phyloP scores from a whole-genome alignment of 805 yeast genomes.

The Saturnispora serradocipensis region DNA sequence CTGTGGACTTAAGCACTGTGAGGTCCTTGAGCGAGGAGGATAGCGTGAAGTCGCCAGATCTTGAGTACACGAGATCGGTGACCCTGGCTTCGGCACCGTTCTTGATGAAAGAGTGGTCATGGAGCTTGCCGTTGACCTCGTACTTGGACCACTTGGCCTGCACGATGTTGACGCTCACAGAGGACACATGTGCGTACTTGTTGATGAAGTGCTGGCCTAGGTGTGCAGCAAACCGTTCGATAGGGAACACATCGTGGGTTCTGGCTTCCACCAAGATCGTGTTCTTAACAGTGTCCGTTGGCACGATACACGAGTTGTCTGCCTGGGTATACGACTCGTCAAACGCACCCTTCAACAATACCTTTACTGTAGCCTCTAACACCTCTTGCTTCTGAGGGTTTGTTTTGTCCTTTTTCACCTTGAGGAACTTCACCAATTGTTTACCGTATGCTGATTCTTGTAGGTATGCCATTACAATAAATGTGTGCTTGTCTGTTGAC shows the following conservation, averaged over 20 bases:
- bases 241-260: constrained; percentile 78
- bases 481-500: background rate
- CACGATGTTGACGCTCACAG: constrained; percentile 53
- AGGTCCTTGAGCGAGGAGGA: constrained; percentile 68
- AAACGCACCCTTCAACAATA: constrained; percentile 68
- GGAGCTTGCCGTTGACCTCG: constrained; percentile 65
- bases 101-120: constrained; percentile 77
- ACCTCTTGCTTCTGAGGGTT: constrained; percentile 73
- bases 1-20: constrained; percentile 83
- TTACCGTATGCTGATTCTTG: constrained; percentile 73
- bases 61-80: constrained; percentile 43
- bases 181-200: constrained; percentile 71
- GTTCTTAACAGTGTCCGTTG: constrained; percentile 90
- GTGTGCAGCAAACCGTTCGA: constrained; percentile 81
- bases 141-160: constrained; percentile 75
- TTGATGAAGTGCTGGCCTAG: constrained; percentile 71
- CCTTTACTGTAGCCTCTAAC: constrained; percentile 74
- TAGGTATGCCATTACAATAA: constrained; percentile 21
- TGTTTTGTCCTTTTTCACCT: constrained; percentile 69
- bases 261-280: constrained; percentile 79
- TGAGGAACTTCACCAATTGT: constrained; percentile 85
- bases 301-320: constrained; percentile 82
- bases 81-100: constrained; percentile 77
- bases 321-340: constrained; percentile 80
- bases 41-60: constrained; percentile 46